Base-by-base conservation (phyloP, 2,329 filamentous ascomycete genomes). In the Aspergillus amoenus region DNA sequence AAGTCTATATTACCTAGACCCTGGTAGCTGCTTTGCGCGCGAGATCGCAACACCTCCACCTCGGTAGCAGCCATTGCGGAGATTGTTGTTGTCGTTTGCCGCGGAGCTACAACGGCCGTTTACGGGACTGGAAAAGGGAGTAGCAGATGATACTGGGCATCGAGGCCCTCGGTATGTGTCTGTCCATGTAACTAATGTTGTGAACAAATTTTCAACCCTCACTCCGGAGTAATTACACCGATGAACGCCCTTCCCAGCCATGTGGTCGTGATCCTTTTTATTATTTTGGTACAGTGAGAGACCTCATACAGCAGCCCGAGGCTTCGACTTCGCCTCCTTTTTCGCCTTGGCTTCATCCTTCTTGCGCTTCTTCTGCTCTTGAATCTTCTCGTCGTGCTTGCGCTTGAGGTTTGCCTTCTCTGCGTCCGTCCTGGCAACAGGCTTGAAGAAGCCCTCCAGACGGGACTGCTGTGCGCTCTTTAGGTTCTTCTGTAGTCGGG, bases 331-430 rank as follows among this genome's bases (percentile, higher is more conserved):
- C 21, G 86, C 84, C 63, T 90, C 90, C 64, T 93, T 93, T 84
- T 97, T 99, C 64, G 93, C 91, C 81, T 97, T 97, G 69, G 93
- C 93, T 57, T 95, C 91, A 61, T 90, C 86, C 83, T 97, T 99
- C 65, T 89, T 82, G 79, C 93, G 95, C 84, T 97, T 97, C 81
- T 93, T 97, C 77, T 91, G 92, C 66, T 92, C 89, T 67, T 93
- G 92, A 32, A 91, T 82, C 80, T 95, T 95, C 78, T 93, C 90
- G 52, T 97, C 93, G 39, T 94, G 83, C 81, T 97, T 99, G 65
- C 94, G 85, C 84, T 99, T 99, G 69, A 95, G 79, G 42, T 77
- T 87, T 53, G 88, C 88, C 77, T 93, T 90, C 78, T 99, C 88
- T 62, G 88, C 89, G 0, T 93, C 90, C 0, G 93, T 91, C 80